Conservation (phyloP, 768 basidiomycete genomes). For the Mycena epipterygia region DNA sequence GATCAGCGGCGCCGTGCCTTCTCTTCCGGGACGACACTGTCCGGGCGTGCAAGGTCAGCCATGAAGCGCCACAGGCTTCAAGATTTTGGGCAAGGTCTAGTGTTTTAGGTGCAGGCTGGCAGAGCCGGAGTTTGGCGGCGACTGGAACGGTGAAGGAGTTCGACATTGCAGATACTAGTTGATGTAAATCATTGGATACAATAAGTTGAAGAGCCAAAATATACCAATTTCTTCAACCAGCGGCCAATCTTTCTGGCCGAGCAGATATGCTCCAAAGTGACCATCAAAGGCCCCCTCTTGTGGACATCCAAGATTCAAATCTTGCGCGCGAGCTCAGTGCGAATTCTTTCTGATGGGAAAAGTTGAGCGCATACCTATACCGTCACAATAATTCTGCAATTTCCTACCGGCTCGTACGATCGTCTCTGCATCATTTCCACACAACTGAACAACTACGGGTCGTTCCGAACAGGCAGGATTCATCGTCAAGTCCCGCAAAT, state of each 20-base stretch:
- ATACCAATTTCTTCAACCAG: conserved; percentile 74
- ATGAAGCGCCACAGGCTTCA: conserved; percentile 76
- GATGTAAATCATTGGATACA: neutral
- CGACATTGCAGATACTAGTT: conserved; percentile 75
- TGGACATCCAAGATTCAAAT: conserved; percentile 87
- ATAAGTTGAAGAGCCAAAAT: neutral
- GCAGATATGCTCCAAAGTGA: conserved; percentile 83
- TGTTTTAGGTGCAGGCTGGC: conserved; percentile 68
- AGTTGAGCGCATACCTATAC: conserved; percentile 65
- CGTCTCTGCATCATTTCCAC: conserved; percentile 75
- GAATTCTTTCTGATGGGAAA: neutral
- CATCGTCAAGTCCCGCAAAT: conserved; percentile 67
- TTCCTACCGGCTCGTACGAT: conserved; percentile 73
- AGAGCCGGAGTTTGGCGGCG: conserved; percentile 73
- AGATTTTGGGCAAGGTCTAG: conserved; percentile 68
- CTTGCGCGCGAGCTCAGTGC: conserved; percentile 51
- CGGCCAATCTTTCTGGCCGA: conserved; percentile 80
- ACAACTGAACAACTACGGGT: conserved; percentile 80
- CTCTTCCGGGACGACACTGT: conserved; percentile 79
- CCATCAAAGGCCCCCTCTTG: conserved; percentile 75
- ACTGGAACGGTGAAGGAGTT: conserved; percentile 74
- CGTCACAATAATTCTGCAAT: conserved; percentile 73
- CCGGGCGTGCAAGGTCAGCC: conserved; percentile 82
- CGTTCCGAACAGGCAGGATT: conserved; percentile 42
- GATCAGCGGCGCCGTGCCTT: conserved; percentile 79